Evolutionary conservation across 805 yeast genomes (phyloP), one percentile per base, ranked within the genome.

Genomic region (Wickerhamiella bombiphila): DNA sequence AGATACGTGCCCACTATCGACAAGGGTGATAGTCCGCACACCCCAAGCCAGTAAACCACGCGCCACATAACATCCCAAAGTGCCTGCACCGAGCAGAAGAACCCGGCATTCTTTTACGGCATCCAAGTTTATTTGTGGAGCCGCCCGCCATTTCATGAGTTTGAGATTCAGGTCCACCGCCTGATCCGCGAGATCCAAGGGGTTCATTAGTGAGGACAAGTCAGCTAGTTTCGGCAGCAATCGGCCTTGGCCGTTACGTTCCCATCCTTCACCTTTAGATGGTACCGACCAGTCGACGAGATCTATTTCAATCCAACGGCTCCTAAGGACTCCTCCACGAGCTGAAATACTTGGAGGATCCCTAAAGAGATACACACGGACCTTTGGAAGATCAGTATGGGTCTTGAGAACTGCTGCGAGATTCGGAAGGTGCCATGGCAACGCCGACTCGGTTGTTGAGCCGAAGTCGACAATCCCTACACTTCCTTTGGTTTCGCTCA

Each of bases 111-210:
- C 42, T 45, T 72, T 69, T 17, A 91, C 63, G 2, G 59, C 52
- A 4, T 80, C 86, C 34, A 91, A 62, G 51, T 91, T 70, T 3
- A 91, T 54, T 6, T 73, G 68, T 0, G 98, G 97, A 0, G 81
- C 83, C 14, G 91, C 71, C 47, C 98, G 68, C 99, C 99, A 91
- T 53, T 85, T 83, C 98, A 91, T 91, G 32, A 91, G 63, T 59
- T 82, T 81, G 41, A 91, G 63, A 53, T 91, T 91, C 40, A 91
- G 66, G 55, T 86, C 95, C 4, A 85, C 86, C 0, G 96, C 88
- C 57, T 93, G 97, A 42, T 78, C 80, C 0, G 95, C 88, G 17
- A 91, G 62, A 45, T 79, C 76, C 9, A 65, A 45, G 0, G 98
- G 98, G 54, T 88, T 76, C 26, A 88, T 72, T 32, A 91, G 61